These are phyloP conservation scores for Mucor saturninus DNA, from an alignment of 371 early-diverging fungal species.

Conservation along the genomic window DNA sequence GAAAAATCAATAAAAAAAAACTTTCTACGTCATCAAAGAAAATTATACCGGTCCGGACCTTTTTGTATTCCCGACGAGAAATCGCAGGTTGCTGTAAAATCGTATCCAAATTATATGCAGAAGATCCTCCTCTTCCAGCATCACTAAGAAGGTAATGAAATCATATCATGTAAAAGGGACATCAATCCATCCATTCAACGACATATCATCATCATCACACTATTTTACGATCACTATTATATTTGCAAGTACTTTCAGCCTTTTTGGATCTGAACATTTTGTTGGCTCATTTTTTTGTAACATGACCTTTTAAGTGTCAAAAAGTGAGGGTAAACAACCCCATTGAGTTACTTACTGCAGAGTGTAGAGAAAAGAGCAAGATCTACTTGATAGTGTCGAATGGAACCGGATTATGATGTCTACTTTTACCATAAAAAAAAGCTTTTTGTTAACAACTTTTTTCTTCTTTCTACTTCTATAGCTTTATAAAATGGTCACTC, in stretches of 20 bases:
- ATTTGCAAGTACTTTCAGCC: not conserved
- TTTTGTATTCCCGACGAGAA: not conserved
- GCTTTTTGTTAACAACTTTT: not conserved
- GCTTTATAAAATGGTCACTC: conserved; percentile 82
- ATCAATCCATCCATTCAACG: conserved; percentile 16
- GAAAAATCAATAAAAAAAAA: no score
- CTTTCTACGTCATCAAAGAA: not conserved
- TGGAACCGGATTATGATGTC: not conserved
- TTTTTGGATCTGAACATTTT: not conserved
- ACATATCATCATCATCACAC: not conserved
- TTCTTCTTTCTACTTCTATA: not conserved
- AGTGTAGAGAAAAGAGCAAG: not conserved
- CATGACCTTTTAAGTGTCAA: not conserved
- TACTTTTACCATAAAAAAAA: not conserved
- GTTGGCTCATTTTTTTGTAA: not conserved
- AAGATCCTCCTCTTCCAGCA: conserved; percentile 28
- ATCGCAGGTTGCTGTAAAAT: conserved; percentile 6
- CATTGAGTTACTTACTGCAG: not conserved
- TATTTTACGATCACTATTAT: not conserved
- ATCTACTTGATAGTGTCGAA: not conserved
- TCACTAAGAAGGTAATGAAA: conserved; percentile 26
- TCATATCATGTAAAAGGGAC: not conserved
- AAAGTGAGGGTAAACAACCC: not conserved
- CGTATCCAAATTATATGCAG: conserved; percentile 8
- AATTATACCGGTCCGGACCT: not conserved